Percentiles rank a stretch among this genome's conserved stretches.
phyloP scores from a whole-genome alignment of 2,329 filamentous ascomycete species.

The Tolypocladium guangdongense region DNA sequence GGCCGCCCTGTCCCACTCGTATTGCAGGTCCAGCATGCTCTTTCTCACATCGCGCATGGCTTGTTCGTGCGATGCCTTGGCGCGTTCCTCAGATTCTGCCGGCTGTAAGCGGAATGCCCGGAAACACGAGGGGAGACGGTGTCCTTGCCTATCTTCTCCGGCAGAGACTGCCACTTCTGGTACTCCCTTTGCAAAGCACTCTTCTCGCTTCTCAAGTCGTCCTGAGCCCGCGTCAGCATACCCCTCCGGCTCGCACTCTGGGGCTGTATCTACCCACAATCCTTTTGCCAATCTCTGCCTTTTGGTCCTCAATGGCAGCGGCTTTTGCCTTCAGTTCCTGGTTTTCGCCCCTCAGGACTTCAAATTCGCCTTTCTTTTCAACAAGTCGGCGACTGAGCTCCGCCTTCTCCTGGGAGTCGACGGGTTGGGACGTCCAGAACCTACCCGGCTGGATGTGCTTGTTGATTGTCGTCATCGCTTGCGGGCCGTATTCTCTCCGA shows the following conservation, averaged over 20 bases:
- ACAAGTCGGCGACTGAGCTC: conserved; percentile 44
- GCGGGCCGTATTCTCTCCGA: conserved; percentile 69
- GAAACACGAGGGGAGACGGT: conserved; percentile 2
- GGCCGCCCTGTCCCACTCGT: conserved; percentile 42
- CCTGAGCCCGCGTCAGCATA: conserved; percentile 23
- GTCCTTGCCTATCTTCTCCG: conserved; percentile 55
- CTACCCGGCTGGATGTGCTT: conserved; percentile 47
- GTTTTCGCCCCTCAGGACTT: conserved; percentile 21
- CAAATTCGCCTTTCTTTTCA: conserved; percentile 27
- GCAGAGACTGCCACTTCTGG: conserved; percentile 55
- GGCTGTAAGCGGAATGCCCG: conserved; percentile 9
- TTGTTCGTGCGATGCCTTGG: conserved; percentile 18
- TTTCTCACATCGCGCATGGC: conserved; percentile 20
- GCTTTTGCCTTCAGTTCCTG: conserved; percentile 25
- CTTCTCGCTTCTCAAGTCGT: conserved; percentile 50
- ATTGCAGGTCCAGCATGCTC: conserved; percentile 36
- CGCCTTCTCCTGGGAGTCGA: conserved; percentile 55
- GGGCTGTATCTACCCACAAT: conserved; percentile 20
- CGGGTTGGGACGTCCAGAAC: conserved; percentile 68
- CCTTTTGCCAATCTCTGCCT: conserved; percentile 25
- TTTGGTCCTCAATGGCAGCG: conserved; percentile 30
- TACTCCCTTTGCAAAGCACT: conserved; percentile 53
- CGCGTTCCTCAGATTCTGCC: conserved; percentile 24
- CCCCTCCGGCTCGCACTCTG: not conserved
- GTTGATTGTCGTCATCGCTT: conserved; percentile 59